These are phyloP conservation scores for Ramaria sp. DNA, from an alignment of 768 basidiomycete species.

Conservation along the genomic window DNA sequence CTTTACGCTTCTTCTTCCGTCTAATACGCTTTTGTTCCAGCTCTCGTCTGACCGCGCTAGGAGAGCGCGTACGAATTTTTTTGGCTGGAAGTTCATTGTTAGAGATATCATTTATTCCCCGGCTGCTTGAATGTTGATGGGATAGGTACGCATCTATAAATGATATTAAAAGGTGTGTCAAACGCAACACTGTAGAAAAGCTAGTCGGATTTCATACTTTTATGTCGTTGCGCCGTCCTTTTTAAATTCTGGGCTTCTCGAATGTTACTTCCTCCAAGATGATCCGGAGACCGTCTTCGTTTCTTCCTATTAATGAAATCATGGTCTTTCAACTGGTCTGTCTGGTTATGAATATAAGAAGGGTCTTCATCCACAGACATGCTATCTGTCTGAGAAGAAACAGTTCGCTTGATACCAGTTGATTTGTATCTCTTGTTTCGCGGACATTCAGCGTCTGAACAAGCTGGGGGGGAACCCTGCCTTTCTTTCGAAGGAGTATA, in stretches of 20 bases:
- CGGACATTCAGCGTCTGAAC: not conserved
- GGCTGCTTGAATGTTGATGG: not conserved
- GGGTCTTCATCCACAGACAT: not conserved
- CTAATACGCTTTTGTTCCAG: slow-evolving; percentile 26
- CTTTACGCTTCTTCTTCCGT: slow-evolving; percentile 31
- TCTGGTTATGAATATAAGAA: not conserved
- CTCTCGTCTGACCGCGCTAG: slow-evolving; percentile 27
- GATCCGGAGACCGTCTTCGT: not conserved
- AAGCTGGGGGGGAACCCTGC: not conserved
- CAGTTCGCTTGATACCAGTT: not conserved
- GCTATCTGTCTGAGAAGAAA: not conserved
- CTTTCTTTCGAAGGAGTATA: slow-evolving; percentile 13
- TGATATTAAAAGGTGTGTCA: not conserved
- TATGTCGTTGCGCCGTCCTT: not conserved
- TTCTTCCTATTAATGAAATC: not conserved
- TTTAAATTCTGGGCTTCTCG: not conserved
- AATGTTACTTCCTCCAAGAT: not conserved
- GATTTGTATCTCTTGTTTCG: not conserved
- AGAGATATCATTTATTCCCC: not conserved
- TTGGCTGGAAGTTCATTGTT: slow-evolving; percentile 19
- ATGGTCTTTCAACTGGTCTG: not conserved
- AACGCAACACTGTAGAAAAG: not conserved
- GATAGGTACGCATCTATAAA: not conserved
- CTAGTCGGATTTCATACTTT: not conserved
- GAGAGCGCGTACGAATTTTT: slow-evolving; percentile 41